Percentiles rank a stretch among this genome's conserved stretches.
Evolutionary conservation across 2,329 filamentous ascomycete species (phyloP).

Genomic region (Neofusicoccum laricinum): DNA sequence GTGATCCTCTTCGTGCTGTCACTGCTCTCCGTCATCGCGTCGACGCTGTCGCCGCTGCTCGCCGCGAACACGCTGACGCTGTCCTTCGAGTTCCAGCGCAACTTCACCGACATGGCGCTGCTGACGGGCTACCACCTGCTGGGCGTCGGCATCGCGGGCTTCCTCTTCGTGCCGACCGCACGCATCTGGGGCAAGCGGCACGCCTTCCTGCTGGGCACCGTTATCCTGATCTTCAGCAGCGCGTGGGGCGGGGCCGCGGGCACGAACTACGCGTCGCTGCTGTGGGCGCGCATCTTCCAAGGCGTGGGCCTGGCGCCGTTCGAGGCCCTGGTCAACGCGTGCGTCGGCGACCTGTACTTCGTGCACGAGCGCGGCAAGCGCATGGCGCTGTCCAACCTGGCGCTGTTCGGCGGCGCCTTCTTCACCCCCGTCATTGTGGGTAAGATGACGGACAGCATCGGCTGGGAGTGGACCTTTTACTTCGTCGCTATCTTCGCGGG

Average conservation of each 20-base stretch:
- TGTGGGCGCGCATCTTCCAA: constrained; percentile 79
- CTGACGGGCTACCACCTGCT: constrained; percentile 85
- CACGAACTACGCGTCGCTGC: constrained; percentile 66
- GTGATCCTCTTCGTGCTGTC: constrained; percentile 76
- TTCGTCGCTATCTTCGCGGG: constrained; percentile 82
- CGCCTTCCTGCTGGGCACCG: constrained; percentile 73
- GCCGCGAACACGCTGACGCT: constrained; percentile 84
- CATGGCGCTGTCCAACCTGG: constrained; percentile 77
- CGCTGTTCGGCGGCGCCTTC: constrained; percentile 69
- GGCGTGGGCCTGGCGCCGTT: constrained; percentile 85
- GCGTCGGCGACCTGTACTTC: constrained; percentile 85
- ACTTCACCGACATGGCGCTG: constrained; percentile 74
- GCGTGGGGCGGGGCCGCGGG: constrained; percentile 73
- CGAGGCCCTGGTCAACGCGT: constrained; percentile 84
- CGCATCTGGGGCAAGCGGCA: constrained; percentile 93
- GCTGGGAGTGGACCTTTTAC: constrained; percentile 89
- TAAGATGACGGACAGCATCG: constrained; percentile 71
- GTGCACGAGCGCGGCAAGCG: constrained; percentile 81
- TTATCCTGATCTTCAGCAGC: constrained; percentile 70
- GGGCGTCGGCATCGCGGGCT: constrained; percentile 75
- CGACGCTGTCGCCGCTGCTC: constrained; percentile 79
- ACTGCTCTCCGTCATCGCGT: constrained; percentile 76
- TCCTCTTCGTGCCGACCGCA: constrained; percentile 83
- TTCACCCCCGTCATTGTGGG: constrained; percentile 87
- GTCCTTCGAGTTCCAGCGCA: constrained; percentile 60